Base-by-base conservation (phyloP, 495 filamentous ascomycete genomes). In the Podospora pseudocomata region DNA sequence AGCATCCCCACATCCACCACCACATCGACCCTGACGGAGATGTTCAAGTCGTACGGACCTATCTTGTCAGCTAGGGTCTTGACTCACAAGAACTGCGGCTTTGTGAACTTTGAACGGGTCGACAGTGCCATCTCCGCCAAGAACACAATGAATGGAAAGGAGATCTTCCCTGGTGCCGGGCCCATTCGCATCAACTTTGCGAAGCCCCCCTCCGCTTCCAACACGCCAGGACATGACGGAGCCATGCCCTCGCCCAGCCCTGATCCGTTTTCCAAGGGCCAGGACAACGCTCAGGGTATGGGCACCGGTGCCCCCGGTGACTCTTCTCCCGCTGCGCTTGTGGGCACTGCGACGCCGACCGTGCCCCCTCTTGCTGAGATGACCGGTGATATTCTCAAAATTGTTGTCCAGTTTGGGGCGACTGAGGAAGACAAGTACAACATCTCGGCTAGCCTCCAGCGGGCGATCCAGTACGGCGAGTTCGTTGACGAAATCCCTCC, bases 41-140 rank as follows among this genome's bases (percentile, higher is more conserved):
- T 97, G 78, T 99, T 99, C 78, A 90, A 91, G 74, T 81, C 89
- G 58, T 96, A 95, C 71, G 95, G 95, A 18, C 89, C 91, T 26
- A 96, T 99, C 72, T 88, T 94, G 71, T 97, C 94, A 18, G 93
- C 92, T 49, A 86, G 95, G 67, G 96, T 99, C 16, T 83, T 99
- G 70, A 97, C 95, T 15, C 95, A 99, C 83, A 99, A 99, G 86
- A 98, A 96, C 75, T 99, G 95, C 77, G 95, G 95, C 5, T 99
- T 99, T 73, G 93, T 99, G 75, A 99, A 99, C 78, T 99, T 97
- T 72, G 92, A 97, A 80, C 87, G 86, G 70, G 77, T 93, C 27
- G 92, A 97, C 39, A 96, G 92, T 74, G 96, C 95, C 60, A 91
- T 97, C 32, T 86, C 91, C 65, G 96, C 95, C 4, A 96, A 92